These are phyloP conservation scores for Dactylonectria macrodidyma DNA, from an alignment of 2,329 filamentous ascomycete genomes.

Conservation along the genomic window DNA sequence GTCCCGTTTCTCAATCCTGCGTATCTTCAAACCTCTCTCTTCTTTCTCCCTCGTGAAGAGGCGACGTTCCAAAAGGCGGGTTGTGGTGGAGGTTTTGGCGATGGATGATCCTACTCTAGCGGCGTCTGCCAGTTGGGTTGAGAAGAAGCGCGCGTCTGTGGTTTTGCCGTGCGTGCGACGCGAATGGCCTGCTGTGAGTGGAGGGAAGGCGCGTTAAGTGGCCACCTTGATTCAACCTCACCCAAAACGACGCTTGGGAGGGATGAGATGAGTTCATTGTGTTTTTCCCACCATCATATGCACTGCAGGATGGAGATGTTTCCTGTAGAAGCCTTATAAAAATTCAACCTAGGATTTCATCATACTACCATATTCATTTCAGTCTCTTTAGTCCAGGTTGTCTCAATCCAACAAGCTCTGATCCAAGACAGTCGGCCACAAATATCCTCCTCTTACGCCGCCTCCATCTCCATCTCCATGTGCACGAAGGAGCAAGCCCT, in stretches of 20 bases:
- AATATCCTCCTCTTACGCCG: background rate
- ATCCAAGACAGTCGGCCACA: background rate
- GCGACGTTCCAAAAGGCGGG: too few species aligned
- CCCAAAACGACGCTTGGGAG: background rate
- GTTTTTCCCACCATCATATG: background rate
- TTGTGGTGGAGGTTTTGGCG: background rate
- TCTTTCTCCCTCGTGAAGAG: background rate
- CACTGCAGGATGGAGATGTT: background rate
- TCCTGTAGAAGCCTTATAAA: background rate
- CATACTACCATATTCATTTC: background rate
- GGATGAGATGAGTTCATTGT: background rate
- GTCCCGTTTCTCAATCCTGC: background rate
- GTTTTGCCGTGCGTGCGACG: constrained; percentile 41
- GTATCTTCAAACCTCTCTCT: background rate
- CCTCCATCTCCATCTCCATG: background rate
- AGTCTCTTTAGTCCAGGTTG: background rate
- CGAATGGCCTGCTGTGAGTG: constrained; percentile 47
- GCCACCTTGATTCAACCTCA: constrained; percentile 28
- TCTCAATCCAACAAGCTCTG: background rate
- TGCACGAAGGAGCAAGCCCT: background rate
- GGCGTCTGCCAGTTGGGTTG: too few species aligned
- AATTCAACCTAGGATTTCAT: background rate
- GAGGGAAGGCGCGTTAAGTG: constrained; percentile 49
- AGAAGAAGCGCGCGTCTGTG: constrained; percentile 39
- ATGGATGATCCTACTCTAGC: constrained; percentile 24